Evolutionary conservation across 768 basidiomycete species (phyloP).

Genomic region (Hydnomerulius pinastri): DNA sequence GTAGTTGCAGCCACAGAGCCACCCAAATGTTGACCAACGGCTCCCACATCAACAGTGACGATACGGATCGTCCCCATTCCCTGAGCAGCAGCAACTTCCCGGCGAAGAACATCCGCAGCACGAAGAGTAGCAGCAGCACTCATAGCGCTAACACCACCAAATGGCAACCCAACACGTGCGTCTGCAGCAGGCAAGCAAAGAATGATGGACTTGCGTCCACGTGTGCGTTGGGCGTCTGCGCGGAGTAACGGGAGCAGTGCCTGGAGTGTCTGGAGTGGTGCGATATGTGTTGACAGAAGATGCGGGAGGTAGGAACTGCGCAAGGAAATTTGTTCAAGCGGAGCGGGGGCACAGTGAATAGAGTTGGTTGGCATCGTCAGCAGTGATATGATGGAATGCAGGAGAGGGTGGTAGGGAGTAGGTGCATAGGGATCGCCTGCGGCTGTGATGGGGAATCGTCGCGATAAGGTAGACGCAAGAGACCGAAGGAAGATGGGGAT

Average conservation of each 20-base stretch:
- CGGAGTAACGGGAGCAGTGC: slow-evolving; percentile 76
- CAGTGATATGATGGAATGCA: slow-evolving; percentile 79
- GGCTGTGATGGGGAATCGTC: slow-evolving; percentile 76
- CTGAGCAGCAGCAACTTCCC: slow-evolving; percentile 70
- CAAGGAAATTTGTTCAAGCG: slow-evolving; percentile 71
- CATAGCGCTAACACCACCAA: slow-evolving; percentile 66
- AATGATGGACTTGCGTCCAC: slow-evolving; percentile 51
- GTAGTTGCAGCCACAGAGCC: slow-evolving; percentile 42
- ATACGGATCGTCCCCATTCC: slow-evolving; percentile 57
- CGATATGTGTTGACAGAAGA: slow-evolving; percentile 72
- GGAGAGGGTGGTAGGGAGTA: slow-evolving; percentile 63
- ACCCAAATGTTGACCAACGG: slow-evolving; percentile 35
- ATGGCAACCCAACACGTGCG: slow-evolving; percentile 75
- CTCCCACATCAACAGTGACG: slow-evolving; percentile 74
- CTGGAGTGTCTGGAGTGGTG: slow-evolving; percentile 76
- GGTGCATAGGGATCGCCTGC: slow-evolving; percentile 81
- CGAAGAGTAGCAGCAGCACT: slow-evolving; percentile 72
- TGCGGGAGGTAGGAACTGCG: slow-evolving; percentile 66
- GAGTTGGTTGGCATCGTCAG: slow-evolving; percentile 56
- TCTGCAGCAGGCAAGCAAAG: slow-evolving; percentile 76
- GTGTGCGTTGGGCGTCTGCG: slow-evolving; percentile 56
- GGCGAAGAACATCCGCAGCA: slow-evolving; percentile 69
- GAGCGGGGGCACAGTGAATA: slow-evolving; percentile 45
- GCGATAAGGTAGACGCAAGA: slow-evolving; percentile 74
- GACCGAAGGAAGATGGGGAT: slow-evolving; percentile 80